Evolutionary conservation across 306 rosid genomes (phyloP), one percentile per base, ranked within the genome.

Genomic region (Lablab purpureus): DNA sequence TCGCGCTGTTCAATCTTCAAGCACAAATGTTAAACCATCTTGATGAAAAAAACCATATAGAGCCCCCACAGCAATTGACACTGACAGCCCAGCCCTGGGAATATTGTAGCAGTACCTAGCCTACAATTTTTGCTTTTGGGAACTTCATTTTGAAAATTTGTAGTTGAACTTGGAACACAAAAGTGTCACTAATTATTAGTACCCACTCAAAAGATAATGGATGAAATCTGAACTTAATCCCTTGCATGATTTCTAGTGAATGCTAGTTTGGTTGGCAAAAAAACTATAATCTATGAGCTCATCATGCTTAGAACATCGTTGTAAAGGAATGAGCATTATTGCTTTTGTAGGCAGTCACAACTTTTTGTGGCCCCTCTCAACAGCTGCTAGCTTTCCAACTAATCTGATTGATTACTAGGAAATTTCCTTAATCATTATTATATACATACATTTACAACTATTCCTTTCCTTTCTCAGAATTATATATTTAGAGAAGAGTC

Each of bases 321-420:
- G 92, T 88, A 91, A 91, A 91, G 94, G 81, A 80, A 46, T 30
- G 14, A 47, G 46, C 79, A 78, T 45, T 18, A 28, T 58, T 62
- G 70, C 76, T 69, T 65, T 73, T 56, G 30, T 71, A 62, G 49
- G 67, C 43, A 46, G 6, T 66, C 55, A 15, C 56, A 23, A 32
- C 76, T 79, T 78, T 76, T 45, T 84, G 84, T 80, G 90, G 86
- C 58, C 87, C 84, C 81, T 75, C 82, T 73, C 77, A 64, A 67
- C 80, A 80, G 80, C 81, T 85, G 1, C 84, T 19, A 73, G 55
- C 88, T 89, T 86, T 84, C 96, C 96, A 89, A 85, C 90, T 86
- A 84, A 77, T 79, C 67, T 40, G 45, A 40, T 40, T 10, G 58
- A 80, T 46, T 43, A 25, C 19, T 47, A 73, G 79, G 81, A 80